A percentile compares a stretch with the other conserved stretches of the same genome.
These are phyloP conservation scores for Russula lepida DNA, from an alignment of 768 basidiomycete species.

Conservation along the genomic window DNA sequence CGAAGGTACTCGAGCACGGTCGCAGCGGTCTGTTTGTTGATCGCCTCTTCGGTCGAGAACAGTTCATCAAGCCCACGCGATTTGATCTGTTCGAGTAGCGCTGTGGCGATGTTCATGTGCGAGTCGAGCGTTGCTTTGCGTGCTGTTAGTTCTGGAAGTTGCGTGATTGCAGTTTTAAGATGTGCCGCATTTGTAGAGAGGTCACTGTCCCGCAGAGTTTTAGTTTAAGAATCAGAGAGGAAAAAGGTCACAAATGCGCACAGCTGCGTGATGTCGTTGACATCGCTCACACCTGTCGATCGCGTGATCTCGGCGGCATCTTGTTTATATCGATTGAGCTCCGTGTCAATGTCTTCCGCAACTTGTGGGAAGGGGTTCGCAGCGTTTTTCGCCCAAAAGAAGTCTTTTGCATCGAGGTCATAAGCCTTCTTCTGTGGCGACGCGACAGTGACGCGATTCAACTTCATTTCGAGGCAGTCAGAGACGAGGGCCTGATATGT, in stretches of 20 bases:
- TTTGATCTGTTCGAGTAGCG: constrained; percentile 91
- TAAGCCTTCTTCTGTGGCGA: constrained; percentile 76
- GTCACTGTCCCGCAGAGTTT: constrained; percentile 42
- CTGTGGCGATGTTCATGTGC: constrained; percentile 99
- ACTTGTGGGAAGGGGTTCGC: constrained; percentile 97
- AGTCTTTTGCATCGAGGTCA: constrained; percentile 96
- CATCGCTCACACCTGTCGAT: constrained; percentile 91
- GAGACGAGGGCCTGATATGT: constrained; percentile 98
- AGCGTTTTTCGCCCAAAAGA: constrained; percentile 97
- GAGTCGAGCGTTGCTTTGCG: constrained; percentile 95
- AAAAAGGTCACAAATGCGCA: constrained; percentile 32
- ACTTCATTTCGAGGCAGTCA: constrained; percentile 93
- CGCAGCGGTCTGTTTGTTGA: constrained; percentile 75
- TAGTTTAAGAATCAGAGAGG: not conserved
- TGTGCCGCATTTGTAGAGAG: constrained; percentile 89
- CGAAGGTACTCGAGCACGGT: constrained; percentile 86
- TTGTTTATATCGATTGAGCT: constrained; percentile 86
- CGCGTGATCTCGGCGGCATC: constrained; percentile 96
- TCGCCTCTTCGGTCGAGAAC: constrained; percentile 93
- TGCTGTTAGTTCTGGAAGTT: constrained; percentile 91
- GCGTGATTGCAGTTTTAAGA: constrained; percentile 94
- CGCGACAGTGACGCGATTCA: constrained; percentile 86
- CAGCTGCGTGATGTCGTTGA: constrained; percentile 93
- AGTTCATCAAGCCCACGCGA: constrained; percentile 89
- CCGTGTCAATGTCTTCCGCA: constrained; percentile 91